Conservation (phyloP, 352 stramenopile species). For the Pythium volutum region DNA sequence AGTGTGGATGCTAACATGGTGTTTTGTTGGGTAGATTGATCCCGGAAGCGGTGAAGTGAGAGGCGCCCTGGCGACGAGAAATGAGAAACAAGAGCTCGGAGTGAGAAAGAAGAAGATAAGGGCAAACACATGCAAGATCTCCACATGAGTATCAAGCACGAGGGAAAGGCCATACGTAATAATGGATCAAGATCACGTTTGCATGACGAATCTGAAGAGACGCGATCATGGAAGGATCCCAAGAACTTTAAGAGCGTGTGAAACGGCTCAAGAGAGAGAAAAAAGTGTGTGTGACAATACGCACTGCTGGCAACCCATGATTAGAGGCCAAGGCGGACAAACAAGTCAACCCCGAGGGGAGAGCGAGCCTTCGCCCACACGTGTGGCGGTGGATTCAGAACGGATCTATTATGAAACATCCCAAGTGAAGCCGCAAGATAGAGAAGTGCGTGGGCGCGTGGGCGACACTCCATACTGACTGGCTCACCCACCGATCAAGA, state of each 20-base stretch:
- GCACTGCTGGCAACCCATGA: background rate
- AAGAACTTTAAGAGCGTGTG: conserved; percentile 6
- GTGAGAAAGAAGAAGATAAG: background rate
- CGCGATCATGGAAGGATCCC: conserved; percentile 13
- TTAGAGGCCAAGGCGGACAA: background rate
- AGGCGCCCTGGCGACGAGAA: background rate
- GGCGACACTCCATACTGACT: background rate
- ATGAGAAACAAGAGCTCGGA: background rate
- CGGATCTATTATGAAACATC: background rate
- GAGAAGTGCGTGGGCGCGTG: background rate
- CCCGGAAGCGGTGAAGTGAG: background rate
- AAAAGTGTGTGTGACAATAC: background rate
- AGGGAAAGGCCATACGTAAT: conserved; percentile 21
- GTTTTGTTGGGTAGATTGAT: conserved; percentile 5
- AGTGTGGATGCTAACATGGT: background rate
- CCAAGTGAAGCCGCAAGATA: background rate
- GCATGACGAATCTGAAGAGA: conserved; percentile 19
- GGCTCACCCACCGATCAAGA: conserved; percentile 94
- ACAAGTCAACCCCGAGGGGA: background rate
- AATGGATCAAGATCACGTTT: conserved; percentile 44
- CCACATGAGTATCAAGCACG: background rate
- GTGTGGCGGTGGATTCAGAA: background rate
- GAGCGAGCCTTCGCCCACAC: background rate
- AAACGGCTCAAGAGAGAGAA: background rate
- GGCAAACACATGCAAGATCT: background rate